phyloP scores from a whole-genome alignment of 2,329 filamentous ascomycete genomes.

The Penicillium sp. region DNA sequence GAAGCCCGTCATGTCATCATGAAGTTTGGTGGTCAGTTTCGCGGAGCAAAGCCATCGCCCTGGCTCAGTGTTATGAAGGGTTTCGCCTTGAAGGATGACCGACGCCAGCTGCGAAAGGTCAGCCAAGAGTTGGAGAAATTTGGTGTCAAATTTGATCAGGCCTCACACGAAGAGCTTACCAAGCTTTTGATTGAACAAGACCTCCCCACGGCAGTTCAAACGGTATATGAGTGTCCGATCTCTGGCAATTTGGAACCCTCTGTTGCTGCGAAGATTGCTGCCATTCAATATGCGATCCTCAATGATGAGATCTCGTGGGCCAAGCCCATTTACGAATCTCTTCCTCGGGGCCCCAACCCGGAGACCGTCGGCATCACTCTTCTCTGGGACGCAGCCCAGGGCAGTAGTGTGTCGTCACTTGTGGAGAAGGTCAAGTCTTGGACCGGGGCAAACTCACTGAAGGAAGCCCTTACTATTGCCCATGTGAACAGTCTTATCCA shows the following conservation, averaged over 20 bases:
- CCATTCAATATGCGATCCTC: conserved; percentile 62
- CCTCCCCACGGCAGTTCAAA: conserved; percentile 60
- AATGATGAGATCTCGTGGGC: conserved; percentile 64
- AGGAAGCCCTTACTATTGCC: conserved; percentile 60
- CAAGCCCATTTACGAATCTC: conserved; percentile 55
- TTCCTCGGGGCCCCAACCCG: conserved; percentile 50
- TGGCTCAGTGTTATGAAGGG: conserved; percentile 60
- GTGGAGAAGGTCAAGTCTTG: conserved; percentile 71
- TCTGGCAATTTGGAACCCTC: conserved; percentile 43
- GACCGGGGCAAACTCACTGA: conserved; percentile 46
- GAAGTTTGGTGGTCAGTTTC: conserved; percentile 38
- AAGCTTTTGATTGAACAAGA: conserved; percentile 61
- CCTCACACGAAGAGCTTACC: conserved; percentile 54
- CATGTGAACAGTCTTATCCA: conserved; percentile 77
- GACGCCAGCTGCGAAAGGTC: conserved; percentile 58
- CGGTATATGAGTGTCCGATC: conserved; percentile 64
- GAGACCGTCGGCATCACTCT: conserved; percentile 70
- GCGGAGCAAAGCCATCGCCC: conserved; percentile 30
- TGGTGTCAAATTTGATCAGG: conserved; percentile 50
- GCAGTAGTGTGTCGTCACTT: conserved; percentile 70
- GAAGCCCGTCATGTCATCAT: conserved; percentile 54
- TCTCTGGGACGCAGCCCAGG: conserved; percentile 71
- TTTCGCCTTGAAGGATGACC: conserved; percentile 59
- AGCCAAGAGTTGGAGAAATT: conserved; percentile 53
- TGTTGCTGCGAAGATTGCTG: conserved; percentile 50